phyloP scores from a whole-genome alignment of 2,329 filamentous ascomycete species.

The Lecanicillium sp. region DNA sequence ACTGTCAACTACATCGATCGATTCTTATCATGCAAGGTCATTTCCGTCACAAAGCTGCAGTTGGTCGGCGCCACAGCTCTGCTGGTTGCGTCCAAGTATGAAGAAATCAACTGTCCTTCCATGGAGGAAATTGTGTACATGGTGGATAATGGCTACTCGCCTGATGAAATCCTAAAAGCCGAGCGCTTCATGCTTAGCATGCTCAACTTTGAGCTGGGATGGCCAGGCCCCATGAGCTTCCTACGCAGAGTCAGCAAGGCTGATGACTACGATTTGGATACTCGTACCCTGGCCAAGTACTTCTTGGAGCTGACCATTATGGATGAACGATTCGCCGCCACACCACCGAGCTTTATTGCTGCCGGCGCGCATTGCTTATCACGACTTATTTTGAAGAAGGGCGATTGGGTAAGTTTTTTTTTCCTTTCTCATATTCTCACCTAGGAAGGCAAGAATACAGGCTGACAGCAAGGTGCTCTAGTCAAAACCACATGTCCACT shows the following conservation, averaged over 20 bases:
- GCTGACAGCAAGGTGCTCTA: constrained; percentile 34
- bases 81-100: constrained; percentile 94
- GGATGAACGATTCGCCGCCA: constrained; percentile 94
- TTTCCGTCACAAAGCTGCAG: constrained; percentile 90
- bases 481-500: constrained; percentile 79
- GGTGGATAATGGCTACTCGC: constrained; percentile 86
- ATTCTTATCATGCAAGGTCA: constrained; percentile 88
- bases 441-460: not conserved
- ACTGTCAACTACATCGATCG: constrained; percentile 96
- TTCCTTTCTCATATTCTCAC: not conserved
- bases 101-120: constrained; percentile 96
- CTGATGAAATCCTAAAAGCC: constrained; percentile 91
- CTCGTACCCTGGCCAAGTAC: constrained; percentile 91
- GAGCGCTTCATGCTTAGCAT: constrained; percentile 98
- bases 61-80: constrained; percentile 93
- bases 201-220: constrained; percentile 90
- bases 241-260: constrained; percentile 94
- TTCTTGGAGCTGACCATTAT: constrained; percentile 95
- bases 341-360: constrained; percentile 80
- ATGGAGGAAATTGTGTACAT: constrained; percentile 96
- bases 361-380: constrained; percentile 90
- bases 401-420: constrained; percentile 88
- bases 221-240: constrained; percentile 99
- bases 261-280: constrained; percentile 94
- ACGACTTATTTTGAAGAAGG: constrained; percentile 80